Conservation (phyloP, 345 rosid species). For the Moricandia arvensis region DNA sequence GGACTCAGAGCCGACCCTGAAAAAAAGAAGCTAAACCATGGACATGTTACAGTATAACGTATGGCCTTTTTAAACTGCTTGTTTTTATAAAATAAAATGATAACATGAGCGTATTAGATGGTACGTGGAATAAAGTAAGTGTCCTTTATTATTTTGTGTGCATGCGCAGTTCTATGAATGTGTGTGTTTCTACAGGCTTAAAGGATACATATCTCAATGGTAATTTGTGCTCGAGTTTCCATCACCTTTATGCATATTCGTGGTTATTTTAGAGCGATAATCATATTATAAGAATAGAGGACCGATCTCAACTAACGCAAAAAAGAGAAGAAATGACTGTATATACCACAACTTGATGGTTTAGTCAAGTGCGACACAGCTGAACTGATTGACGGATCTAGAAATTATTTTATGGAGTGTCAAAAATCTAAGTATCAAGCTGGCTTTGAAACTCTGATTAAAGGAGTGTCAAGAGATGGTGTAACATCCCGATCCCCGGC, state of each 20-base stretch:
- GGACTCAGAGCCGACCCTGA: conserved; percentile 11
- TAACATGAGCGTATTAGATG: conserved; percentile 10
- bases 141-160: not conserved
- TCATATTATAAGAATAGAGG: not conserved
- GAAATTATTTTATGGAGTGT: no score
- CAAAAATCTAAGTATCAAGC: no score
- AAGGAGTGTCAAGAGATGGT: no score
- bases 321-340: not conserved
- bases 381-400: not conserved
- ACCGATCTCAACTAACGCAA: not conserved
- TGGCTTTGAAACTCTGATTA: no score
- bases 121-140: not conserved
- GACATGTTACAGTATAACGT: conserved; percentile 9
- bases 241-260: not conserved
- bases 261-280: not conserved
- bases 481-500: no score
- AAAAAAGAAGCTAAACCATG: not conserved
- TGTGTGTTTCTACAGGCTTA: not conserved
- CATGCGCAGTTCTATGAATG: not conserved
- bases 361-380: not conserved
- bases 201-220: not conserved
- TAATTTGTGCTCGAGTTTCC: not conserved
- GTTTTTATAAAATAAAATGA: conserved; percentile 13
- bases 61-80: not conserved
- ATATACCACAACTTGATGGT: not conserved